Conservation (phyloP, 768 basidiomycete genomes). For the Dacryopinax spathularia region DNA sequence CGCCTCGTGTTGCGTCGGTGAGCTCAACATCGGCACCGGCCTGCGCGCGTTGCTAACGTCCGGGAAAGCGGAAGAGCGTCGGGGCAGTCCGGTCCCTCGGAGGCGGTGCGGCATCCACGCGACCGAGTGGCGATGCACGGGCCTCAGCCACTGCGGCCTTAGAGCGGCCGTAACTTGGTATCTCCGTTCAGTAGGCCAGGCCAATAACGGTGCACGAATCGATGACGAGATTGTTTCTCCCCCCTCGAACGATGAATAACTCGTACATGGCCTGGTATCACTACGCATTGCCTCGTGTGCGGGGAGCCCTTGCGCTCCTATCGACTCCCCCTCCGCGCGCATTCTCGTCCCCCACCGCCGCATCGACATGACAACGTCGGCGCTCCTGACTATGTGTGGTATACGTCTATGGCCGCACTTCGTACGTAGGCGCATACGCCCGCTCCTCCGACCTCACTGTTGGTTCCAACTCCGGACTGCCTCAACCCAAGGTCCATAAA, state of each 20-base stretch:
- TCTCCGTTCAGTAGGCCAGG: too few relatives aligned
- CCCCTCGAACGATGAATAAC: neutral
- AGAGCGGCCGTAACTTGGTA: neutral
- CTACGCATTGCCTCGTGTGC: constrained; percentile 1
- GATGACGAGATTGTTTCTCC: neutral
- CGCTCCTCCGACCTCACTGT: neutral
- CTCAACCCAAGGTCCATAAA: neutral
- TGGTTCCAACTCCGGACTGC: neutral
- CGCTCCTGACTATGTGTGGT: neutral
- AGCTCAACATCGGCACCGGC: neutral
- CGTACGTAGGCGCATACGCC: neutral
- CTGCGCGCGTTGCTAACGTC: neutral
- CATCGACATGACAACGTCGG: constrained; percentile 2
- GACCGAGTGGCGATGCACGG: neutral
- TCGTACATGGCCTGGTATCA: neutral
- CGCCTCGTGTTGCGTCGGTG: neutral
- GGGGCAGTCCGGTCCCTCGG: neutral
- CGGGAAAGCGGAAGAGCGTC: neutral
- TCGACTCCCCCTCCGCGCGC: neutral
- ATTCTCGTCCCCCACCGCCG: neutral
- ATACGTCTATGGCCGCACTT: neutral
- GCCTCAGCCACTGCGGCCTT: neutral
- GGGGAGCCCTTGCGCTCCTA: neutral
- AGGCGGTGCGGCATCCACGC: neutral
- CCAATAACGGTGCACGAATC: neutral